A percentile compares a stretch with the other conserved stretches of the same genome.
phyloP scores from a whole-genome alignment of 139 green algal genomes.

The Axilococcus clingmanii region DNA sequence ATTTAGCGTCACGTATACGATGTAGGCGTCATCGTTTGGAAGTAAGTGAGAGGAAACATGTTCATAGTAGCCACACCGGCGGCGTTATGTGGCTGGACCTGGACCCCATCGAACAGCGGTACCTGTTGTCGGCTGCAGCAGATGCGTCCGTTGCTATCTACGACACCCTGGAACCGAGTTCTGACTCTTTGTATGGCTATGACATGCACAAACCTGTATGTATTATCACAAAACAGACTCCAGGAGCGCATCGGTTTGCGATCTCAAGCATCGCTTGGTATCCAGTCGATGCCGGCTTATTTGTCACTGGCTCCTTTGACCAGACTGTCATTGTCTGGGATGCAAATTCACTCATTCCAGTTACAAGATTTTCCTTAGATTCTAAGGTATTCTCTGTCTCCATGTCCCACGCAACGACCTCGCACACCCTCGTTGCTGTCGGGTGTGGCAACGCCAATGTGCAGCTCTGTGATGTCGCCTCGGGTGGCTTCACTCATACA shows the following conservation, averaged over 20 bases:
- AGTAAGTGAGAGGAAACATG: too few species aligned
- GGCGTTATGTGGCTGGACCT: slow-evolving; percentile 50
- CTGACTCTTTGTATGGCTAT: slow-evolving; percentile 5
- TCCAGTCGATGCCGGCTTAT: slow-evolving; percentile 73
- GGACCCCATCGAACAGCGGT: slow-evolving; percentile 54
- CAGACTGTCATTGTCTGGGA: slow-evolving; percentile 69
- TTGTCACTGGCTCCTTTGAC: slow-evolving; percentile 49
- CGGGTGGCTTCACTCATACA: slow-evolving; percentile 59
- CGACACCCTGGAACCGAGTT: slow-evolving; percentile 22
- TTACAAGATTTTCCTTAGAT: slow-evolving; percentile 43
- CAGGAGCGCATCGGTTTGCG: slow-evolving; percentile 27
- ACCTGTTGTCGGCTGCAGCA: slow-evolving; percentile 35
- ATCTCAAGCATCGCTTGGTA: slow-evolving; percentile 65
- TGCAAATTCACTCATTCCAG: slow-evolving; percentile 50
- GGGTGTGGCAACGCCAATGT: slow-evolving; percentile 32
- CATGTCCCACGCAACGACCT: slow-evolving; percentile 51
- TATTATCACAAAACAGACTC: slow-evolving; percentile 2
- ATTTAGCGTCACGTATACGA: too few species aligned
- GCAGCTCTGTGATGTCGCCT: slow-evolving; percentile 58
- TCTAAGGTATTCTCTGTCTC: slow-evolving; percentile 46
- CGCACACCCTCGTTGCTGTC: slow-evolving; percentile 54
- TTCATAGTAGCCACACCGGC: too few species aligned
- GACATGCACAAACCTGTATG: slow-evolving; percentile 8
- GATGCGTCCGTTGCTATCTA: slow-evolving; percentile 43
- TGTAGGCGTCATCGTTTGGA: too few species aligned